Base-by-base conservation (phyloP, 139 green algal species). In the Micractinium sp. region DNA sequence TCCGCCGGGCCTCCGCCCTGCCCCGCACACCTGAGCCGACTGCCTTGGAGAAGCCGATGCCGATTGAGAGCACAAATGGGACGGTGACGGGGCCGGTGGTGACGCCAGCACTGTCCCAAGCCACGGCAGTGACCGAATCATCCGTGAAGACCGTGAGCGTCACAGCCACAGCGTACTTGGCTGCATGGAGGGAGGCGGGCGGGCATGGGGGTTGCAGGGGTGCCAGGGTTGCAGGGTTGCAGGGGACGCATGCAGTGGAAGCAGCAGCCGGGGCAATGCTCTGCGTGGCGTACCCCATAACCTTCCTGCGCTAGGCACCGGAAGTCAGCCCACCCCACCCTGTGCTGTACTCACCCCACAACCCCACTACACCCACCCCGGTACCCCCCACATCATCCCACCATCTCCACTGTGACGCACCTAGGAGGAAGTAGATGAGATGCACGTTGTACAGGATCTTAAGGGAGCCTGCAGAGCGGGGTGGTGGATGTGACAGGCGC, bases 371-470 rank as follows among this genome's bases (percentile, higher is more conserved):
- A 56, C 47, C 47, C 47, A 56, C 47, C 47, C 47, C 47, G n/a
- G n/a, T n/a, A n/a, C n/a, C n/a, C n/a, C n/a, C n/a, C n/a, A n/a
- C n/a, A n/a, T n/a, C n/a, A n/a, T n/a, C n/a, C n/a, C n/a, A n/a
- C n/a, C n/a, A n/a, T 16, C 47, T 56, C 47, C 47, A 56, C 47
- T 56, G 5, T 12, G 12, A 25, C 63, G 63, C 63, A 71, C 67
- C 88, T 3, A 94, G 76, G 53, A 94, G 92, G 60, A 95, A 93
- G 81, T 94, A 95, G 7, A 95, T 86, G 38, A 94, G 85, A 20
- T 85, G 89, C 61, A 94, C 33, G 29, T 61, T 80, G 27, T 89
- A 95, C 35, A 95, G 73, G 56, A 94, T 94, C 87, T 94, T 94
- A 69, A 63, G 79, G 38, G 92, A 85, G 29, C 92, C 92, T 93